These are phyloP conservation scores for Mycena venus DNA, from an alignment of 768 basidiomycete genomes.

Conservation along the genomic window DNA sequence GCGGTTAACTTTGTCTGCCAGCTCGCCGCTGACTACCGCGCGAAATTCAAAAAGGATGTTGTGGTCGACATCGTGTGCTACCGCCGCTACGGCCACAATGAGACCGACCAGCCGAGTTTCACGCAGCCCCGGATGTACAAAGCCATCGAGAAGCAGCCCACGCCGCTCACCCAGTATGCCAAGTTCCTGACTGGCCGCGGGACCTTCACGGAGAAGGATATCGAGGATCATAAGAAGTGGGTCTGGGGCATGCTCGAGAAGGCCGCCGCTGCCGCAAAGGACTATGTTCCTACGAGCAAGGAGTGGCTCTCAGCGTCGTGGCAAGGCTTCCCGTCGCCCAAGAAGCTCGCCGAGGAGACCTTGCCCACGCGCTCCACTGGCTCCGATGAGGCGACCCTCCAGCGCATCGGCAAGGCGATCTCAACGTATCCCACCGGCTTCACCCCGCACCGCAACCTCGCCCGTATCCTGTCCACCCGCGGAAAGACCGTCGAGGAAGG, in stretches of 20 bases:
- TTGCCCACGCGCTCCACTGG: constrained; percentile 95
- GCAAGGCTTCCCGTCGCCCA: constrained; percentile 98
- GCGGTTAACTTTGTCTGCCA: constrained; percentile 99
- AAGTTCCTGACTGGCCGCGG: constrained; percentile 91
- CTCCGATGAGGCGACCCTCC: constrained; percentile 78
- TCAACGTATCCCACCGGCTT: constrained; percentile 90
- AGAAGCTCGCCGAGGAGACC: constrained; percentile 92
- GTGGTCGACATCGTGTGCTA: constrained; percentile 99
- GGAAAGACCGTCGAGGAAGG: constrained; percentile 95
- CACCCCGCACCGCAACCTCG: constrained; percentile 91
- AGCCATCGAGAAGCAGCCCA: constrained; percentile 94
- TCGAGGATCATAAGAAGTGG: constrained; percentile 99
- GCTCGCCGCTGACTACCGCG: constrained; percentile 97
- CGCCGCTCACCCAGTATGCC: constrained; percentile 91
- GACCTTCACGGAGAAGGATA: constrained; percentile 95
- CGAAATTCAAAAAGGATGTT: constrained; percentile 99
- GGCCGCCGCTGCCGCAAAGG: constrained; percentile 92
- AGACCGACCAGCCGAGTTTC: constrained; percentile 98
- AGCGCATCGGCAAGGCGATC: constrained; percentile 88
- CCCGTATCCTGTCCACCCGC: constrained; percentile 88
- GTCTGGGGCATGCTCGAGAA: constrained; percentile 99
- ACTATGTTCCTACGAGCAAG: constrained; percentile 93
- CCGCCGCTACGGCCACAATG: constrained; percentile 99
- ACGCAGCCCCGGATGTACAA: constrained; percentile 99
- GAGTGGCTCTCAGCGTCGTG: constrained; percentile 99